phyloP scores from a whole-genome alignment of 352 stramenopile species.

The Globisporangium iwayamae region DNA sequence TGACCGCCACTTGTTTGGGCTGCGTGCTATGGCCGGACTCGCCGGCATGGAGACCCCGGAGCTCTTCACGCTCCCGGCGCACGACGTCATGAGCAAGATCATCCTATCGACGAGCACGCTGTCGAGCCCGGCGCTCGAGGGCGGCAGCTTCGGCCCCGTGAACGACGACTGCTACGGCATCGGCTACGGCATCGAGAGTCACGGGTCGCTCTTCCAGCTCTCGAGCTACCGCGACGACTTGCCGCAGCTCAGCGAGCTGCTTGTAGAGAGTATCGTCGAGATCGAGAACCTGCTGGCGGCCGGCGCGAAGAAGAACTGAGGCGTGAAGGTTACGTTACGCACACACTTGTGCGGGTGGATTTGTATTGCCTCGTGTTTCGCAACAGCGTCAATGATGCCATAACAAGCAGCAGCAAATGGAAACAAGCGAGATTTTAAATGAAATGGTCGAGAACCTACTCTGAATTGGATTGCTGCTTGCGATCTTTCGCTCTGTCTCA shows the following conservation, averaged over 20 bases:
- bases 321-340: too few relatives aligned
- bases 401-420: not conserved
- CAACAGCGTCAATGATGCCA: not conserved
- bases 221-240: conserved; percentile 82
- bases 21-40: conserved; percentile 67
- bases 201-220: conserved; percentile 83
- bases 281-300: conserved; percentile 61
- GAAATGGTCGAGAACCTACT: not conserved
- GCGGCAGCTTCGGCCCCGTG: conserved; percentile 88
- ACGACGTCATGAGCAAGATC: conserved; percentile 84
- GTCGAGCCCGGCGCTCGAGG: conserved; percentile 77
- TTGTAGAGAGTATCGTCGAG: conserved; percentile 70
- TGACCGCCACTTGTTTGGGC: conserved; percentile 84
- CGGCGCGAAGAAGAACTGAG: conserved; percentile 29
- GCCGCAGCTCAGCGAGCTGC: conserved; percentile 62
- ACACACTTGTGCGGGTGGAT: too few relatives aligned
- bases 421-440: not conserved
- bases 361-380: not conserved
- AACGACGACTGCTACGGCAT: conserved; percentile 89
- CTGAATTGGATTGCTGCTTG: not conserved
- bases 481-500: not conserved
- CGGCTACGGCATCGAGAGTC: conserved; percentile 84
- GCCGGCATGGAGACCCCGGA: conserved; percentile 54
- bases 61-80: conserved; percentile 77
- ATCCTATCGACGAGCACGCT: conserved; percentile 90